Base-by-base conservation (phyloP, 495 filamentous ascomycete genomes). In the Penicillium atrosanguineum region DNA sequence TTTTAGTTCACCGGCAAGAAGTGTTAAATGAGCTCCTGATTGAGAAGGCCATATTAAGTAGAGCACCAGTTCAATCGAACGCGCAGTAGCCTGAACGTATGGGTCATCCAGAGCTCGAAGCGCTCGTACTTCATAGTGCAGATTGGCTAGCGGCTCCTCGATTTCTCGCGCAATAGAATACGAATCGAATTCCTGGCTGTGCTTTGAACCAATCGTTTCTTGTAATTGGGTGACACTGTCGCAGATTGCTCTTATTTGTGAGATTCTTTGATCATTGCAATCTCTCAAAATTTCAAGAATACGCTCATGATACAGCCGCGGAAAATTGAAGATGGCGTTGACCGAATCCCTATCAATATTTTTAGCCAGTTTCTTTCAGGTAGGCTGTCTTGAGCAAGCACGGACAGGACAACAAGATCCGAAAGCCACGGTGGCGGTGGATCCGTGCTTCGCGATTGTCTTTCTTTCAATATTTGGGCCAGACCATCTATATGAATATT, bases 401-500 rank as follows among this genome's bases (percentile, higher is more conserved):
- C 28, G 7, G 28, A 31, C 28, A 8, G 28, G 28, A 31, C 28
- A 31, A 31, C 28, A 1, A 31, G 28, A 31, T 12, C 28, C 1
- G 28, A 8, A 31, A 31, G 28, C 28, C 58, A 61, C 1, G 38
- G 16, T 7, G 50, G 50, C 28, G 46, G n/a, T 11, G 36, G 19
- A 16, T 21, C 43, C 19, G 46, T 53, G 44, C 29, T 42, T 23
- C 42, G 47, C 12, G 37, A 39, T 23, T 53, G 31, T 48, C 64
- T 59, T 6, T 65, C 62, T 29, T 29, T 52, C 3, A 68, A 41
- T 20, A 68, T 56, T 18, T 59, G 47, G 6, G 50, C 56, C 7
- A 62, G 42, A 3, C 64, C 64, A 56, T 65, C 60, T 3, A 65
- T 56, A 50, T 68, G 64, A 20, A 68, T 50, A 1, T 59, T 58